Evolutionary conservation across 345 rosid species (phyloP), one percentile per base, ranked within the genome.

Genomic region (Arabidopsis suecica): DNA sequence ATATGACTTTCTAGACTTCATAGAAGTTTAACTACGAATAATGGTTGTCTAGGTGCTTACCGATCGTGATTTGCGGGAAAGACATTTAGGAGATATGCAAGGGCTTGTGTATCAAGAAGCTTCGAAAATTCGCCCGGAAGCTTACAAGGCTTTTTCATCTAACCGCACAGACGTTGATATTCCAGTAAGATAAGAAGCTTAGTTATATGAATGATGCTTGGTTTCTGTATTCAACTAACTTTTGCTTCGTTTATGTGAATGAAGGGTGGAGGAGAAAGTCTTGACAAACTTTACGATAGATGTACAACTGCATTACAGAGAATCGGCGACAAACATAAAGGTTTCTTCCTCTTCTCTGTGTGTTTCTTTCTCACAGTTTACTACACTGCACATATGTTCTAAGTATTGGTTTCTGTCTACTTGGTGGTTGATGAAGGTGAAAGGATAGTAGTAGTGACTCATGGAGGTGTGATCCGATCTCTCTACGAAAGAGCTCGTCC

Each of bases 211-310:
- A 57, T 65, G 55, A 18, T 38, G 60, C 4, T 54, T 34, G 20
- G 25, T 25, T 36, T 53, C 18, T 37, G 16, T 6, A 37, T 54
- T 55, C 61, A 44, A 44, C 28, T 16, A 28, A 10, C 48, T 1
- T 6, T 28, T 47, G 42, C 30, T 58, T 57, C 3, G 0, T 61
- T 69, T 38, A 7, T 36, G 36, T 36, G 49, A 74, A 34, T 76
- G 51, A 77, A 91, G 89, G 97, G 98, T 71, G 97, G 92, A 79
- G 97, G 97, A 76, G 96, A 88, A 85, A 91, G 95, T 78, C 78
- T 84, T 20, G 92, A 91, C 65, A 82, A 82, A 61, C 91, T 94
- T 60, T 87, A 83, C 73, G 72, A 74, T 18, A 87, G 96, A 68
- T 86, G 95, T 77, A 85, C 93, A 13, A 79, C 89, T 13, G 83